These are phyloP conservation scores for Penicillium malachiteum DNA, from an alignment of 495 filamentous ascomycete species.

Conservation along the genomic window DNA sequence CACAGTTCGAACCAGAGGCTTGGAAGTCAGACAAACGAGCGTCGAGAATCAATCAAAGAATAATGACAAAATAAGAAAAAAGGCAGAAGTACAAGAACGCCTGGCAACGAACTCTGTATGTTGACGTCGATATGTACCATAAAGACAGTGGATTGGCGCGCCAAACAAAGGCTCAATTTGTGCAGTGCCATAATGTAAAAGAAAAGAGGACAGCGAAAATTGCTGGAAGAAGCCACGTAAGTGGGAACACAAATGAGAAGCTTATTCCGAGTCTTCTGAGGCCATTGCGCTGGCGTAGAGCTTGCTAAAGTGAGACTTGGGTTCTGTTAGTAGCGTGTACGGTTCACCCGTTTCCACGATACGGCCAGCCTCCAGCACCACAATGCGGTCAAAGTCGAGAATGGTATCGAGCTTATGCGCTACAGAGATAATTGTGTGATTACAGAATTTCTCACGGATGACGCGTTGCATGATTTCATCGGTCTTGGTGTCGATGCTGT, in stretches of 20 bases:
- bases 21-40: neutral
- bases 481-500: constrained; percentile 54
- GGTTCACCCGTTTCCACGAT: constrained; percentile 50
- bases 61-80: constrained; percentile 8
- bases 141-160: constrained; percentile 11
- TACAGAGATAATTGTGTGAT: constrained; percentile 60
- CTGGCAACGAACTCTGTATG: constrained; percentile 17
- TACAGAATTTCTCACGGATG: constrained; percentile 55
- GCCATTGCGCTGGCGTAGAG: constrained; percentile 30
- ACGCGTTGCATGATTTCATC: constrained; percentile 59
- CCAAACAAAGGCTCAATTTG: constrained; percentile 16
- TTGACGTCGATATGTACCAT: constrained; percentile 28
- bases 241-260: neutral
- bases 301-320: constrained; percentile 32
- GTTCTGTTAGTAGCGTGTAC: constrained; percentile 27
- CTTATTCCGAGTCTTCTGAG: constrained; percentile 25
- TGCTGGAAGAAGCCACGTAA: neutral
- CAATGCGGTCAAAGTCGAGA: constrained; percentile 51
- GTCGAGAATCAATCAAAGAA: neutral
- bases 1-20: neutral
- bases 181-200: constrained; percentile 13
- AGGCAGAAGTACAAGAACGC: constrained; percentile 14
- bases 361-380: constrained; percentile 45
- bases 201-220: neutral
- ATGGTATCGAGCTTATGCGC: constrained; percentile 63